Evolutionary conservation across 345 rosid genomes (phyloP).

Genomic region (Rhodamnia argentea): DNA sequence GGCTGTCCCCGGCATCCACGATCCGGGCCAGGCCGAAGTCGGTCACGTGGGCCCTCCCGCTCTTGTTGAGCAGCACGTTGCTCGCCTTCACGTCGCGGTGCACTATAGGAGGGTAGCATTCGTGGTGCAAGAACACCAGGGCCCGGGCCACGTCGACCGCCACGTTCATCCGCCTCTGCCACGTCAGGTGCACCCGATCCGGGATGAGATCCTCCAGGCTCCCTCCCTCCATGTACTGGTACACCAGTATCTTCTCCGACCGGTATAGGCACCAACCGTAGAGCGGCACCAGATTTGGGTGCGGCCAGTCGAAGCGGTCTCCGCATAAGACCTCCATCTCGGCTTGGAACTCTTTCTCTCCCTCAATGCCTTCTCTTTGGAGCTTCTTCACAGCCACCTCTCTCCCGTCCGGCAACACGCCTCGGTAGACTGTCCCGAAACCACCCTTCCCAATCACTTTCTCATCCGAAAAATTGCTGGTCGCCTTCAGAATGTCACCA

Average conservation of each 20-base stretch:
- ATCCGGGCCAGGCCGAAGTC: conserved; percentile 90
- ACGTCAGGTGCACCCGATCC: conserved; percentile 45
- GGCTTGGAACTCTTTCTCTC: conserved; percentile 76
- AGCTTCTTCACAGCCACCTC: conserved; percentile 89
- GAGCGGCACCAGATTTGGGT: conserved; percentile 81
- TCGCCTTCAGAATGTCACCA: conserved; percentile 74
- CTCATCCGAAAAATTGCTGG: conserved; percentile 57
- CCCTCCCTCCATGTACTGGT: conserved; percentile 88
- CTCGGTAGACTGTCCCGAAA: conserved; percentile 73
- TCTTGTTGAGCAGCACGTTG: conserved; percentile 65
- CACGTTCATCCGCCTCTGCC: conserved; percentile 48
- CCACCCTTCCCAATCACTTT: conserved; percentile 88
- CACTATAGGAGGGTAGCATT: conserved; percentile 78
- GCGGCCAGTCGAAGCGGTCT: conserved; percentile 79
- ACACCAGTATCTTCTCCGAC: conserved; percentile 68
- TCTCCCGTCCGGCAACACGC: conserved; percentile 71
- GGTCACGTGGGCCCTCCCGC: conserved; percentile 69
- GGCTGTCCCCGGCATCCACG: conserved; percentile 61
- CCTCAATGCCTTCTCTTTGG: conserved; percentile 74
- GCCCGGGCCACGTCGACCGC: conserved; percentile 73
- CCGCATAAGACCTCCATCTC: conserved; percentile 93
- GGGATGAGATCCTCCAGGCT: conserved; percentile 73
- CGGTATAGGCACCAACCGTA: conserved; percentile 89
- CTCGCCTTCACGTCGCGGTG: conserved; percentile 96
- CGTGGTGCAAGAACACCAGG: conserved; percentile 76